Percentiles rank a stretch among this genome's conserved stretches.
Conservation (phyloP, 2,329 filamentous ascomycete species). For the Uncinocarpus reesii region DNA sequence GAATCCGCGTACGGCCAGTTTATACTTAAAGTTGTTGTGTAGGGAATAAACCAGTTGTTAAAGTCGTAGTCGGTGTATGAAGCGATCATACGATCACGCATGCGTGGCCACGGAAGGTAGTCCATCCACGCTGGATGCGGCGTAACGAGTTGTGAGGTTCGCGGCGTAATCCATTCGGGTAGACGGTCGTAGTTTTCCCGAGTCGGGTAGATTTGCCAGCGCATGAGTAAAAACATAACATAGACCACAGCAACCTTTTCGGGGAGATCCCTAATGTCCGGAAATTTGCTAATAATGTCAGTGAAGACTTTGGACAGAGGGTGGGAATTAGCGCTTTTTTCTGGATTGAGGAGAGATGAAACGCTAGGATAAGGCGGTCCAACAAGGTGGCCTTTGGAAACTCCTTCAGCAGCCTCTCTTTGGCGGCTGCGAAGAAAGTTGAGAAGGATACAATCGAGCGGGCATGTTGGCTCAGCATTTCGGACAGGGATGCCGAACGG, state of each 20-base stretch:
- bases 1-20: constrained; percentile 77
- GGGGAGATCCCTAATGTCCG: constrained; percentile 64
- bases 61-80: constrained; percentile 53
- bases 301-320: constrained; percentile 76
- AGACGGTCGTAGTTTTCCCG: constrained; percentile 68
- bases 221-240: constrained; percentile 76
- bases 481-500: constrained; percentile 40
- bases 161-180: constrained; percentile 61
- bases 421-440: constrained; percentile 64
- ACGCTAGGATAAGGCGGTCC: constrained; percentile 73
- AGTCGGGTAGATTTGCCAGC: constrained; percentile 73
- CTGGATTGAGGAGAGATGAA: constrained; percentile 64
- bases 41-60: constrained; percentile 74
- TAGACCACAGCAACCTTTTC: constrained; percentile 76
- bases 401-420: constrained; percentile 55
- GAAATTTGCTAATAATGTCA: constrained; percentile 75
- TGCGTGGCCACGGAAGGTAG: constrained; percentile 65
- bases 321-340: constrained; percentile 53
- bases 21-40: constrained; percentile 61
- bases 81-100: constrained; percentile 57
- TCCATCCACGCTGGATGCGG: constrained; percentile 75
- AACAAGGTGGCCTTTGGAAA: constrained; percentile 54
- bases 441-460: constrained; percentile 67
- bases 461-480: constrained; percentile 60
- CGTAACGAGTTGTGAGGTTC: constrained; percentile 53